Evolutionary conservation across 2,329 filamentous ascomycete genomes (phyloP), one percentile per base, ranked within the genome.

Genomic region (Massarina eburnea): DNA sequence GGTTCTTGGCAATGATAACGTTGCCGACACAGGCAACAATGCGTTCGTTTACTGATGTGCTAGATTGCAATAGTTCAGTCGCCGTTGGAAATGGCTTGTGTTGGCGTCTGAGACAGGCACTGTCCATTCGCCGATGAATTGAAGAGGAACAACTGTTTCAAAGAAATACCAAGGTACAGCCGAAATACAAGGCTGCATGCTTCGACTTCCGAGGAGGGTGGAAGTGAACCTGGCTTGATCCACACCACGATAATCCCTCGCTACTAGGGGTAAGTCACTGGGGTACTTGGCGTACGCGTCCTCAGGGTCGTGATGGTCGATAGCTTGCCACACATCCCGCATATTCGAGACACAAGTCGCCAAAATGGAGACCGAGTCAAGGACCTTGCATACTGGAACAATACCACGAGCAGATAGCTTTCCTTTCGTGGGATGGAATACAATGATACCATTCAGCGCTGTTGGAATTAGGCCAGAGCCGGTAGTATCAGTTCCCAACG

Each of bases 291-390:
- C 73, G 57, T 78, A 82, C 8, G 71, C 52, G 56, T 82, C 79
- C 19, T 69, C 52, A 1, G 59, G 44, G 46, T 81, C 79, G 34
- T 72, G 74, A 3, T 68, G 72, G 38, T 56, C 53, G 36, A 70
- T 69, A 0, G 72, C 58, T 5, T 75, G 70, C 62, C 80, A 72
- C 2, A 80, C 68, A 2, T 55, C 65, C 17, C 77, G 64, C 8
- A 73, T 71, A 50, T 80, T 76, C 3, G 65, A 58, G 7, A 76
- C 66, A 1, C 68, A 77, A 15, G 69, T 62, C 1, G 77, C 67
- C 43, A 80, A 71, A 21, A 80, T 74, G 1, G 78, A 76, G 17
- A 80, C 72, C 43, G 76, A 80, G 59, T 82, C 79, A 2, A 81
- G 68, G 3, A 72, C 76, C 29, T 73, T 71, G 49, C 79, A 82